Conservation (phyloP, 2,329 filamentous ascomycete species). For the Xylaria sp. region DNA sequence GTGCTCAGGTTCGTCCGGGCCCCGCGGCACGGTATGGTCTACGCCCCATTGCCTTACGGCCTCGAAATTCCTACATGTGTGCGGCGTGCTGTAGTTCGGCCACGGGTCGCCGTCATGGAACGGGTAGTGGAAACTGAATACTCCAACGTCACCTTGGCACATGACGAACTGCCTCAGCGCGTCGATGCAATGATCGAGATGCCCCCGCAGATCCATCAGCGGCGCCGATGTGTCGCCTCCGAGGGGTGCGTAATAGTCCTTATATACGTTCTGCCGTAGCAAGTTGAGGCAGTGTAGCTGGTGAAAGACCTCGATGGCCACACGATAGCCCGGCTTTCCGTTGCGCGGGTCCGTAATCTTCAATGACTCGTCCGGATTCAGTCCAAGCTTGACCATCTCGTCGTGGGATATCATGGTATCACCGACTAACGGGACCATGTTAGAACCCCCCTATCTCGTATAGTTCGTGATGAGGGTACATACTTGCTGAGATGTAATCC, state of each 20-base stretch:
- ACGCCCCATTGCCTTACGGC: conserved; percentile 62
- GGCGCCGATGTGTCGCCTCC: conserved; percentile 61
- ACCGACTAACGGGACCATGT: conserved; percentile 54
- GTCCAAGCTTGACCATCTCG: conserved; percentile 63
- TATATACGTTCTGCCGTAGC: conserved; percentile 59
- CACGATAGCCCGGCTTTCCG: conserved; percentile 67
- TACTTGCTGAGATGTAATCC: conserved; percentile 53
- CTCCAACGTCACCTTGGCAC: conserved; percentile 64
- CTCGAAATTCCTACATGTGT: conserved; percentile 65
- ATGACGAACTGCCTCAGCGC: conserved; percentile 63
- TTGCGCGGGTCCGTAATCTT: conserved; percentile 64
- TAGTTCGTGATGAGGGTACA: conserved; percentile 21
- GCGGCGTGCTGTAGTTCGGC: conserved; percentile 64
- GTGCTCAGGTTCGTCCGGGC: conserved; percentile 47
- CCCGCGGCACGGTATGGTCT: conserved; percentile 57
- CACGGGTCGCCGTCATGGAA: conserved; percentile 60
- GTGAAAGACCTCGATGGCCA: conserved; percentile 68
- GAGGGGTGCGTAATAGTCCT: conserved; percentile 58
- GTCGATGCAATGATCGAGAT: conserved; percentile 65
- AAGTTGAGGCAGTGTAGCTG: conserved; percentile 63
- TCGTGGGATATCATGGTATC: conserved; percentile 67
- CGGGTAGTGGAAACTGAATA: conserved; percentile 64
- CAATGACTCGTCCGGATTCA: conserved; percentile 62
- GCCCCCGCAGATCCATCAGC: conserved; percentile 54
- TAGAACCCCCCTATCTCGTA: background rate